Evolutionary conservation across 1,139 yeast species (phyloP), one percentile per base, ranked within the genome.

Genomic region (Kodamaea derodonti): DNA sequence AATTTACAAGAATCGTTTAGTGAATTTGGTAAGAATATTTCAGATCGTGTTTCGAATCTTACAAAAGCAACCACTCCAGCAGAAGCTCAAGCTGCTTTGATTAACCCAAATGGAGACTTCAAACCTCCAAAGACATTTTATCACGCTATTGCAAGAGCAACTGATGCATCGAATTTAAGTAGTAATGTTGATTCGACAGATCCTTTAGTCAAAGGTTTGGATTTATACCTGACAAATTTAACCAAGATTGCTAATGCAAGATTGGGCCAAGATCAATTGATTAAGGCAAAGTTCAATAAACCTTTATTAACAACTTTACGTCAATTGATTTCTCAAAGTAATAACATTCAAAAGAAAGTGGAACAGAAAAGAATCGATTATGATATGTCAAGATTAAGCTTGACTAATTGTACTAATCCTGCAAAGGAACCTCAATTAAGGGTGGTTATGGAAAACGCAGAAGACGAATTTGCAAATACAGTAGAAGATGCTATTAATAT

Each of bases 391-490:
- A 76, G 94, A 61, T 65, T 81, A 23, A 64, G 58, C 38, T 71
- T 81, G 42, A 71, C 86, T 44, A 78, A 77, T 51, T 70, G 77
- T 47, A 80, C 88, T 20, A 76, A 72, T 52, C 90, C 95, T 4
- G 80, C 80, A 46, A 80, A 80, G 54, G 84, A 82, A 52, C 85
- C 87, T 6, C 80, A 80, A 38, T 75, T 85, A 43, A 72, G 92
- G 47, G 84, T 81, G 33, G 76, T 80, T 43, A 81, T 86, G 73
- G 95, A 87, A 58, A 78, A 81, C 45, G 81, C 90, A 29, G 95
- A 87, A 61, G 95, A 87, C 51, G 94, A 84, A 50, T 86, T 87
- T 58, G 95, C 94, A 30, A 86, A 85, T 46, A 84, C 92, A 14
- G 90, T 88, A 24, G 95, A 87, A 61, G 95, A 84, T 54, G 95